phyloP scores from a whole-genome alignment of 371 early-diverging fungal genomes.

The Mucor indicus region DNA sequence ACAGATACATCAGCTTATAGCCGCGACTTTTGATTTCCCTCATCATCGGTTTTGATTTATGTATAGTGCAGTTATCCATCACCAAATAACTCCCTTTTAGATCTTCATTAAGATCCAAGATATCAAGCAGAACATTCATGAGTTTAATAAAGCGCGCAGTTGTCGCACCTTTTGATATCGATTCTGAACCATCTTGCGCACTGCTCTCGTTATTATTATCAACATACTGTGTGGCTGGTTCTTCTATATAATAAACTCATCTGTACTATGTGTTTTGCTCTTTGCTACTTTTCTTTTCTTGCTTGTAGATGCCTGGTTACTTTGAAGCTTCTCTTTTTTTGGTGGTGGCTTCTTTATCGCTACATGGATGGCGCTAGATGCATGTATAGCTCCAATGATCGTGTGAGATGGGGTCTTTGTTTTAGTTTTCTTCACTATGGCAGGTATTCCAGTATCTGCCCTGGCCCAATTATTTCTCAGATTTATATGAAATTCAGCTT shows the following conservation, averaged over 20 bases:
- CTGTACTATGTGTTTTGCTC: conserved; percentile 9
- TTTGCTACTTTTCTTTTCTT: conserved; percentile 11
- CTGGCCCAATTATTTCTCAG: conserved; percentile 5
- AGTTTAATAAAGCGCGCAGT: conserved; percentile 11
- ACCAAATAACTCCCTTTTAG: conserved; percentile 15
- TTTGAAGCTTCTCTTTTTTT: conserved; percentile 7
- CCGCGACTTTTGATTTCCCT: conserved; percentile 9
- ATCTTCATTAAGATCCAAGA: conserved; percentile 18
- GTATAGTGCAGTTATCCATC: conserved; percentile 14
- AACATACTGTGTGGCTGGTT: conserved; percentile 15
- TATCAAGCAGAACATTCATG: conserved; percentile 16
- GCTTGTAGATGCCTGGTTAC: conserved; percentile 5
- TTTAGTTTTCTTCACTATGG: conserved; percentile 4
- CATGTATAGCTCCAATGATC: conserved; percentile 10
- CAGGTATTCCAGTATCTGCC: conserved; percentile 1
- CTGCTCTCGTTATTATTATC: conserved; percentile 16
- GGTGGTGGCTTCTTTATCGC: conserved; percentile 5
- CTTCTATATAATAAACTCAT: conserved; percentile 8
- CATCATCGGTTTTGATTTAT: conserved; percentile 15
- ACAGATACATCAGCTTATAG: conserved; percentile 11
- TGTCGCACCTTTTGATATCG: conserved; percentile 16
- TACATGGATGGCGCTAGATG: conserved; percentile 12
- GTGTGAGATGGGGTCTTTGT: background rate
- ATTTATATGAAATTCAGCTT: conserved; percentile 4
- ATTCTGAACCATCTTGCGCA: conserved; percentile 16